Percentiles rank a stretch among this genome's conserved stretches.
These are phyloP conservation scores for Bipolaris victoriae DNA, from an alignment of 2,329 filamentous ascomycete genomes.

Conservation along the genomic window DNA sequence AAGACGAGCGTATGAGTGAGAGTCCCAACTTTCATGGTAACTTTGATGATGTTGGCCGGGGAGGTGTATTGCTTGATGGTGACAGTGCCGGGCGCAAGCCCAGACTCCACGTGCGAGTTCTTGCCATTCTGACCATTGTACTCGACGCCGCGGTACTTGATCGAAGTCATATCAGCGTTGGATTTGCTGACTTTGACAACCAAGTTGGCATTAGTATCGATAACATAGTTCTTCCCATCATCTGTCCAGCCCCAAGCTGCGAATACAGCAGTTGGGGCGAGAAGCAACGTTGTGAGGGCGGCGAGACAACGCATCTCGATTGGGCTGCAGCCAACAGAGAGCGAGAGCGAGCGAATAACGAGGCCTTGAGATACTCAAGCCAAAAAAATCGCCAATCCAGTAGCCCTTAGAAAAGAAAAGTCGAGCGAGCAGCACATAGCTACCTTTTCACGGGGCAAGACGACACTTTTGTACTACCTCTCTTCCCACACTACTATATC, in stretches of 20 bases:
- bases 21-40: constrained; percentile 62
- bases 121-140: constrained; percentile 51
- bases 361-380: background rate
- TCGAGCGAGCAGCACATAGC: background rate
- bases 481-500: background rate
- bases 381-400: background rate
- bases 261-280: constrained; percentile 39
- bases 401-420: background rate
- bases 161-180: constrained; percentile 67
- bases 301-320: constrained; percentile 25
- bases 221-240: constrained; percentile 49
- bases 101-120: constrained; percentile 62
- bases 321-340: background rate
- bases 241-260: constrained; percentile 53
- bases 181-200: constrained; percentile 46
- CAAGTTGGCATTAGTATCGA: constrained; percentile 39
- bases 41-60: constrained; percentile 56
- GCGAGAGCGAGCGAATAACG: background rate
- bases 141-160: constrained; percentile 63
- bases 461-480: background rate
- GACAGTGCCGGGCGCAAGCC: constrained; percentile 62
- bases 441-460: background rate
- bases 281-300: constrained; percentile 22
- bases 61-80: constrained; percentile 46
- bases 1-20: constrained; percentile 68